A percentile compares a stretch with the other conserved stretches of the same genome.
Conservation (phyloP, 2,329 filamentous ascomycete genomes). For the Nannizzia gypsea region DNA sequence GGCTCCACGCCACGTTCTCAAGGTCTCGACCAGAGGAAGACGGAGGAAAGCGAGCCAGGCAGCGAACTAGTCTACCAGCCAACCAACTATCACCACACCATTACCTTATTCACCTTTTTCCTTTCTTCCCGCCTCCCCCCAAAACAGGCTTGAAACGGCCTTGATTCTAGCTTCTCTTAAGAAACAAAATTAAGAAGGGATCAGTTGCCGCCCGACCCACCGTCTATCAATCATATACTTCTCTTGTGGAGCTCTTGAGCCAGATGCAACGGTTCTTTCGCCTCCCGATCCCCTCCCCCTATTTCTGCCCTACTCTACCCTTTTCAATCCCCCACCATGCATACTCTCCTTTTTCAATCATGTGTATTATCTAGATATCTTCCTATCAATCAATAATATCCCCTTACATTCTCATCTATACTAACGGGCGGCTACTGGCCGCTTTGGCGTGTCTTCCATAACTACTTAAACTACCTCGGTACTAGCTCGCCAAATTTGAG, state of each 20-base stretch:
- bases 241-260: not conserved
- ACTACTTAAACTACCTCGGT: not conserved
- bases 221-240: not conserved
- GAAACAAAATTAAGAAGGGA: not conserved
- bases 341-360: not conserved
- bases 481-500: not conserved
- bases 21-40: no score
- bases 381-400: not conserved
- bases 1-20: no score
- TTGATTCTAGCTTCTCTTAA: not conserved
- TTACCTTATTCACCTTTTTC: not conserved
- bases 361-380: not conserved
- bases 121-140: not conserved
- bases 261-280: not conserved
- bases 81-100: not conserved
- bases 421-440: not conserved
- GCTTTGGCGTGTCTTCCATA: not conserved
- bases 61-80: no score
- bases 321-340: not conserved
- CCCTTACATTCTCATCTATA: not conserved
- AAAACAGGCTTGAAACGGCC: not conserved
- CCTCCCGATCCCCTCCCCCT: not conserved
- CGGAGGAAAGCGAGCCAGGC: no score
- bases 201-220: not conserved
- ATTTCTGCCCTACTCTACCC: not conserved